A percentile compares a stretch with the other conserved stretches of the same genome.
phyloP scores from a whole-genome alignment of 2,329 filamentous ascomycete genomes.

The Neurospora crassa region DNA sequence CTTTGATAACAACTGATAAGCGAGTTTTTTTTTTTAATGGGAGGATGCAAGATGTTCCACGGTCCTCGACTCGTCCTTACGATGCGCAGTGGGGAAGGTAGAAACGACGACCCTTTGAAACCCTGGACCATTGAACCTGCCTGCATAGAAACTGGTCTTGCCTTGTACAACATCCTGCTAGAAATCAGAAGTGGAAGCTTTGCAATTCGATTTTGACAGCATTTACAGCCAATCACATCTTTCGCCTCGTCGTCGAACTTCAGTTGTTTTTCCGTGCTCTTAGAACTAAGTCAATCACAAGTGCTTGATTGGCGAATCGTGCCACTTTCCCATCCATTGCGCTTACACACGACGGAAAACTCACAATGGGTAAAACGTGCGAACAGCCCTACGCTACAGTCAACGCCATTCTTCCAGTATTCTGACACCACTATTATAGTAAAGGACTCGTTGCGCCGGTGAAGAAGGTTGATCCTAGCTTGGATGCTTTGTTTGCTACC shows the following conservation, averaged over 20 bases:
- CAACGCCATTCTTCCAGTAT: not conserved
- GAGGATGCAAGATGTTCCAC: not conserved
- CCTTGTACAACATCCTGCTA: not conserved
- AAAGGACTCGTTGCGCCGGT: constrained; percentile 33
- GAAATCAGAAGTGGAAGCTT: not conserved
- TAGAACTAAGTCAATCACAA: not conserved
- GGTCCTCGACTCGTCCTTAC: not conserved
- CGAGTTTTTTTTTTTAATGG: constrained; percentile 16
- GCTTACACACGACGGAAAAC: not conserved
- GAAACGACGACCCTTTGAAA: not conserved
- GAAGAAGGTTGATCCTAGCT: constrained; percentile 55
- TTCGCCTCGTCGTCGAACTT: not conserved
- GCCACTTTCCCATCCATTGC: not conserved
- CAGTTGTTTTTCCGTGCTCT: not conserved
- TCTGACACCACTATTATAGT: constrained; percentile 18
- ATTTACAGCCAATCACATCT: not conserved
- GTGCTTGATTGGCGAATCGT: not conserved
- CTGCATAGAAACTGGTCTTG: not conserved
- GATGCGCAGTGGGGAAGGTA: not conserved
- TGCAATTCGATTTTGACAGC: not conserved
- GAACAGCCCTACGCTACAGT: not conserved
- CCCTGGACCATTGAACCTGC: not conserved
- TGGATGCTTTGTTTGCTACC: constrained; percentile 60
- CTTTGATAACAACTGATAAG: constrained; percentile 17
- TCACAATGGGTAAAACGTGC: not conserved